phyloP scores from a whole-genome alignment of 2,329 filamentous ascomycete species.

The Elsinoe necatrix region DNA sequence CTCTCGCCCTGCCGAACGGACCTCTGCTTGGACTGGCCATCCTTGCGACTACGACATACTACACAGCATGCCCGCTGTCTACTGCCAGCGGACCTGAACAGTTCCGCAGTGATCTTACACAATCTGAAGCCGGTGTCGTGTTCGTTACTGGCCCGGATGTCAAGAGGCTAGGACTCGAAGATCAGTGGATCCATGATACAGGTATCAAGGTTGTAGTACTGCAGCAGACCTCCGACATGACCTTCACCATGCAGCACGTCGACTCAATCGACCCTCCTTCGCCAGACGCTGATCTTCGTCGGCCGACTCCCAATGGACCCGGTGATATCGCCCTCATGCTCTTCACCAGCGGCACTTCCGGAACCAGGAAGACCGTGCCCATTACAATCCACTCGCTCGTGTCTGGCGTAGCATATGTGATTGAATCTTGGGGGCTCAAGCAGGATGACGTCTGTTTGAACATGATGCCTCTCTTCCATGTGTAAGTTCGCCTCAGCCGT shows the following conservation, averaged over 20 bases:
- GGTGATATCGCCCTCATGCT: constrained; percentile 46
- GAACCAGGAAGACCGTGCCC: constrained; percentile 52
- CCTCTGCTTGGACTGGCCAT: constrained; percentile 45
- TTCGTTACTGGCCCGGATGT: constrained; percentile 38
- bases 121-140: constrained; percentile 41
- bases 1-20: constrained; percentile 47
- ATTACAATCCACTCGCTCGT: constrained; percentile 45
- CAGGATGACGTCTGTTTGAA: constrained; percentile 46
- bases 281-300: not conserved
- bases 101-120: constrained; percentile 43
- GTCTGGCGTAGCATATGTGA: constrained; percentile 44
- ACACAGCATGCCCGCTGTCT: constrained; percentile 46
- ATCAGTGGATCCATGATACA: constrained; percentile 28
- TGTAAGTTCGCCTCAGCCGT: constrained; percentile 33
- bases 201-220: constrained; percentile 36
- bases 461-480: constrained; percentile 53
- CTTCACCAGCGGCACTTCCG: constrained; percentile 51
- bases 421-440: constrained; percentile 46
- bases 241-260: constrained; percentile 19
- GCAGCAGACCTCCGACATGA: constrained; percentile 32
- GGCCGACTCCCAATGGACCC: constrained; percentile 31
- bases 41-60: constrained; percentile 43
- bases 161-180: constrained; percentile 33
- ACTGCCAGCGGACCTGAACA: constrained; percentile 41
- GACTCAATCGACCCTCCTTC: not conserved